Base-by-base conservation (phyloP, 2,329 filamentous ascomycete species). In the Talaromyces sp. region DNA sequence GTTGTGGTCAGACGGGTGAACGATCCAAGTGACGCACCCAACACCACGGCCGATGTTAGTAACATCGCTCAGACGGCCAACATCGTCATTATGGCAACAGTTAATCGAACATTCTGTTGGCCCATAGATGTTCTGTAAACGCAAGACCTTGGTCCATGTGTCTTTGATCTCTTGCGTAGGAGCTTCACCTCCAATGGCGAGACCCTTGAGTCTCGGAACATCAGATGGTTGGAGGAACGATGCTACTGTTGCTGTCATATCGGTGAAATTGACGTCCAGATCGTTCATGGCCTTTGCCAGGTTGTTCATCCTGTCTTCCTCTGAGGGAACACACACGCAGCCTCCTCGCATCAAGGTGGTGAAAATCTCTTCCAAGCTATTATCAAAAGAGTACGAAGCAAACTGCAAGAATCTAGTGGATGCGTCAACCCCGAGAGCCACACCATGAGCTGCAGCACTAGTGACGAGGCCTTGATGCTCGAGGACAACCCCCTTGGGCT, bases 241-340 rank as follows among this genome's bases (percentile, higher is more conserved):
- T 0, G 84, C 84, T n/a, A 88, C 78, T 0, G 84, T 79, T 0
- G 85, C 82, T 0, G 86, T 89, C 71, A 88, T 80, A 64, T 85
- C 83, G 0, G 80, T 82, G 76, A 81, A 83, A 52, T 80, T 83
- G 36, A 82, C 80, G 8, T 77, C 72, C 77, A 84, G 82, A 0
- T 75, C 70, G 3, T 78, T 77, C 39, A 87, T 82, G 1, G 78
- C 78, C 9, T 57, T 60, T 17, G 58, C 58, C 9, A 63, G 19
- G 15, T 57, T 60, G 22, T 59, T 60, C 61, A 63, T 63, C 49
- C 81, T 74, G 61, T 84, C 81, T 3, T 77, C 69, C 0, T 81
- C 73, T 0, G 81, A 80, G 0, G 85, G 84, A 2, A 88, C 78
- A 62, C 85, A 87, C 10, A 88, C 77, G 52, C 83, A 86, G 0